Percentiles rank a stretch among this genome's conserved stretches.
Conservation (phyloP, 2,329 filamentous ascomycete species). For the Ophiocordyceps unilateralis region DNA sequence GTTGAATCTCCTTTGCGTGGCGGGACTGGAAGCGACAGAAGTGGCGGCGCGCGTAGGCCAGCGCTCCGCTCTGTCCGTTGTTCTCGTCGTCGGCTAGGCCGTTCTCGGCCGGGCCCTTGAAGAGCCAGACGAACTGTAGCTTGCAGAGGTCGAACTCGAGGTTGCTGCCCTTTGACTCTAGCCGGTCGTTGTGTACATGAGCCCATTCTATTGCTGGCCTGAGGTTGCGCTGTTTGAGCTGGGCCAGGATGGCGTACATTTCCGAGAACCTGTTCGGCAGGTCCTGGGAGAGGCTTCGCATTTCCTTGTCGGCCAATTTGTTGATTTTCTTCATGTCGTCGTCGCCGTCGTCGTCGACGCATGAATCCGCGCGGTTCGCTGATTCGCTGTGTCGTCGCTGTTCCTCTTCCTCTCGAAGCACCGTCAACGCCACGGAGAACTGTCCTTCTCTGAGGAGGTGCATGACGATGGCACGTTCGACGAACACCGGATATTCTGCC, state of each 20-base stretch:
- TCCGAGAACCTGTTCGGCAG: constrained; percentile 69
- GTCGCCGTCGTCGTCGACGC: constrained; percentile 14
- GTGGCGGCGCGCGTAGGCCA: constrained; percentile 57
- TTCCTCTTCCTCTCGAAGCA: constrained; percentile 52
- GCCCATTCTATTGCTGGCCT: constrained; percentile 81
- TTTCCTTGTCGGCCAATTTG: constrained; percentile 9
- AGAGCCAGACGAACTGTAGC: constrained; percentile 79
- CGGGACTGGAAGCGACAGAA: constrained; percentile 60
- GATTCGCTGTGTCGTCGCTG: constrained; percentile 9
- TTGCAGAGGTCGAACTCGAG: constrained; percentile 89
- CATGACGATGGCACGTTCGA: constrained; percentile 92
- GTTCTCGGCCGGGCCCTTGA: constrained; percentile 42
- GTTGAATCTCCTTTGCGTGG: constrained; percentile 64
- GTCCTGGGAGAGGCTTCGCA: constrained; percentile 19
- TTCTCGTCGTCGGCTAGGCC: constrained; percentile 34
- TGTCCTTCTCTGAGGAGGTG: constrained; percentile 89
- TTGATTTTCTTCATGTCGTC: constrained; percentile 14
- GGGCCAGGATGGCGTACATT: constrained; percentile 80
- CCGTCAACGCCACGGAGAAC: constrained; percentile 73
- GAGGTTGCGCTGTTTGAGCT: constrained; percentile 60
- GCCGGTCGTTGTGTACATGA: constrained; percentile 44
- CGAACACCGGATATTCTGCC: constrained; percentile 54
- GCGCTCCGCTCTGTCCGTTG: constrained; percentile 45
- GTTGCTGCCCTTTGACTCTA: constrained; percentile 76
- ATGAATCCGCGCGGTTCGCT: constrained; percentile 6